A percentile compares a stretch with the other conserved stretches of the same genome.
Conservation (phyloP, 495 filamentous ascomycete genomes). For the Penicilliopsis zonata region DNA sequence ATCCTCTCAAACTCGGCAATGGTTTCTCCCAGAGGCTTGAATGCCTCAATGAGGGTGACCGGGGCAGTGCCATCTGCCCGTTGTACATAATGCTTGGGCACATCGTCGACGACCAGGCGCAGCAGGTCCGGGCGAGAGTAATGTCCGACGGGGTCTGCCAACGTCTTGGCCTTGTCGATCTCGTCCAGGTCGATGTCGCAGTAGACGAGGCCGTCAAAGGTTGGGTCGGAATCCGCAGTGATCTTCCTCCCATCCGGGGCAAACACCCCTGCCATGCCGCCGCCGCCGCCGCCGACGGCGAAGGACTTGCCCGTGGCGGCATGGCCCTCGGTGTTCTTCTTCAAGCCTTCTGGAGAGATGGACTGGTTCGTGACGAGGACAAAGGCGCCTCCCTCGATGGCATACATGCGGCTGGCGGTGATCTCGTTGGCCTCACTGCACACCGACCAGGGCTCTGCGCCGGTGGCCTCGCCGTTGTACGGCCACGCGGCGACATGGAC, state of each 20-base stretch:
- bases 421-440: slow-evolving; percentile 9
- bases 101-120: slow-evolving; percentile 13
- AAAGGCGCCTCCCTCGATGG: slow-evolving; percentile 14
- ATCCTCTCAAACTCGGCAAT: too few species aligned
- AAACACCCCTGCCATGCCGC: slow-evolving; percentile 18
- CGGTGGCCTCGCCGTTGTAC: slow-evolving; percentile 9
- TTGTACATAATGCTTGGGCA: too few species aligned
- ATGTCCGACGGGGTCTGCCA: slow-evolving; percentile 18
- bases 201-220: slow-evolving; percentile 18
- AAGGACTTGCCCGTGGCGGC: too few species aligned
- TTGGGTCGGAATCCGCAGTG: slow-evolving; percentile 7
- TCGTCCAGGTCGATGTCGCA: slow-evolving; percentile 19
- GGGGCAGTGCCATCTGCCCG: too few species aligned
- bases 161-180: slow-evolving; percentile 14
- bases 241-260: slow-evolving; percentile 18
- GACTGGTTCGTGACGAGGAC: too few species aligned
- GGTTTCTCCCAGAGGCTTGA: too few species aligned
- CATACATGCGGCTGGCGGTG: slow-evolving; percentile 9
- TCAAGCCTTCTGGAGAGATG: too few species aligned
- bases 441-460: slow-evolving; percentile 13
- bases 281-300: too few species aligned
- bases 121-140: slow-evolving; percentile 24
- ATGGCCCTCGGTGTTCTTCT: too few species aligned
- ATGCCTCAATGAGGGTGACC: too few species aligned
- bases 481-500: slow-evolving; percentile 26